Evolutionary conservation across 1,284 basidiomycete species (phyloP), one percentile per base, ranked within the genome.

Genomic region (Agaricales sp.): DNA sequence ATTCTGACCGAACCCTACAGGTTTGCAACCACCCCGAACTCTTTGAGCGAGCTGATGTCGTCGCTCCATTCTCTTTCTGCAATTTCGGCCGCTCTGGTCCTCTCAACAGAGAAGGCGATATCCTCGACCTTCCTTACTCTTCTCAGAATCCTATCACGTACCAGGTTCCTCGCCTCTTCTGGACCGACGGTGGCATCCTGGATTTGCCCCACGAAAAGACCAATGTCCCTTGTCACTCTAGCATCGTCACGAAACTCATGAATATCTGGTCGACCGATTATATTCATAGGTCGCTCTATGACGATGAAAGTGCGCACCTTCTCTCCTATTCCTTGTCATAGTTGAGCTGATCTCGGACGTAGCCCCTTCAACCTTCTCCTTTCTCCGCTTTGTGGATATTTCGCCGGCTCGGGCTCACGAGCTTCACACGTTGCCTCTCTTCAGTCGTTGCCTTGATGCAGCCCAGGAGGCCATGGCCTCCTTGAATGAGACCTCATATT

Each of bases 11-110:
- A 14, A 35, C 39, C 48, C 58, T 22, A 54, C 50, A 87, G 85
- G 92, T 98, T 54, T 99, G 95, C 75, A 99, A 98, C 60, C 96
- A 99, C 60, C 96, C 96, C 0, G 96, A 99, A 64, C 77, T 99
- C 41, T 99, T 99, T 61, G 94, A 99, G 65, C 84, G 96, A 19
- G 94, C 95, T 25, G 96, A 99, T 61, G 95, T 99, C 25, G 77
- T 86, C 11, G 89, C 94, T 1, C 94, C 96, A 1, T 89, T 92
- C 61, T 87, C 92, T 1, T 95, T 99, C 60, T 81, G 85, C 47
- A 70, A 75, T 11, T 98, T 90, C 63, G 89, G 88, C 43, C 80
- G 79, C 48, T 86, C 93, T 11, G 88, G 87, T 4, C 84, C 87
- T 35, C 67, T 95, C 16, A 74, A 78, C 45, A 82, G 95, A 25